These are phyloP conservation scores for Buxus sempervirens DNA, from an alignment of 164 flowering plant species.

Conservation along the genomic window DNA sequence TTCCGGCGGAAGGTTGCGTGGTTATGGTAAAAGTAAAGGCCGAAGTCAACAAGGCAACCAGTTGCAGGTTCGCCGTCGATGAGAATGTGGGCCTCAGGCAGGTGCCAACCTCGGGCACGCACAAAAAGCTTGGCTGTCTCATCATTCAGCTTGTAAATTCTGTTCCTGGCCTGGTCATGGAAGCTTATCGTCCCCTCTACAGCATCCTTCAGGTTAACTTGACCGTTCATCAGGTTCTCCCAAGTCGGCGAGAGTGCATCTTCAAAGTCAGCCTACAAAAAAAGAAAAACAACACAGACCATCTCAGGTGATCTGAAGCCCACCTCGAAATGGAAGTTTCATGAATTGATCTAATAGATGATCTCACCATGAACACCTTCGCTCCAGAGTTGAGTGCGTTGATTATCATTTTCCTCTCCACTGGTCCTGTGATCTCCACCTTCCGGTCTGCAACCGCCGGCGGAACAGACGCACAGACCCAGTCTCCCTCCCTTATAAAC, in stretches of 20 bases:
- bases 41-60: constrained; percentile 88
- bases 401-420: constrained; percentile 90
- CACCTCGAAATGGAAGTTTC: too few relatives aligned
- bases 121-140: constrained; percentile 82
- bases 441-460: constrained; percentile 76
- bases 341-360: too few relatives aligned
- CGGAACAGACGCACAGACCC: constrained; percentile 46
- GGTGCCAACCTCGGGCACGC: constrained; percentile 94
- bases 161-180: constrained; percentile 69
- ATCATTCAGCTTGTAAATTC: constrained; percentile 77
- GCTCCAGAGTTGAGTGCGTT: constrained; percentile 76
- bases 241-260: constrained; percentile 88
- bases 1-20: constrained; percentile 47
- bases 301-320: background rate
- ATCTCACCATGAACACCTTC: background rate
- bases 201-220: constrained; percentile 78
- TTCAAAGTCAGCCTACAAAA: constrained; percentile 80
- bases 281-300: background rate
- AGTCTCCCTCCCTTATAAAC: constrained; percentile 41
- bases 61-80: constrained; percentile 86
- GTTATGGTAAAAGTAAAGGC: constrained; percentile 88
- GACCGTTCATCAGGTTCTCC: constrained; percentile 86
- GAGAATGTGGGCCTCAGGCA: constrained; percentile 80
- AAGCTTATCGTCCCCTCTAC: constrained; percentile 77
- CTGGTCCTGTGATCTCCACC: constrained; percentile 95